These are phyloP conservation scores for Baorangia bicolor DNA, from an alignment of 768 basidiomycete genomes.

Conservation along the genomic window DNA sequence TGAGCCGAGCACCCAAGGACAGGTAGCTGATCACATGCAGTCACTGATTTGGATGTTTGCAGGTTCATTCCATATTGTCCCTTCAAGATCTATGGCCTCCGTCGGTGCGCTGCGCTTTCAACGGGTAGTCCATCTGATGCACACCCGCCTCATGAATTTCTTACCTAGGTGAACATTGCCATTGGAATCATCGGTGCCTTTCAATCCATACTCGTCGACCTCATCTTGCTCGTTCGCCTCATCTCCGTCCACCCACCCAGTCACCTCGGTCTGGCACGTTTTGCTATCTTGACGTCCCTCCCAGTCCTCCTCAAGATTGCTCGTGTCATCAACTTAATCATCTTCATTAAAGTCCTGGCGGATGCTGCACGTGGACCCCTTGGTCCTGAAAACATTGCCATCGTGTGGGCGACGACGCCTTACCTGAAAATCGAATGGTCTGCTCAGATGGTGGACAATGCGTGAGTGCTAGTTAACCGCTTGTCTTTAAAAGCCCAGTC, in stretches of 20 bases:
- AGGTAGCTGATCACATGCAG: background rate
- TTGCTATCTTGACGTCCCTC: conserved; percentile 19
- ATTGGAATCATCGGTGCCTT: conserved; percentile 32
- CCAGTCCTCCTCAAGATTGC: conserved; percentile 31
- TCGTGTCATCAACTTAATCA: conserved; percentile 26
- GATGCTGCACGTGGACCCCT: conserved; percentile 22
- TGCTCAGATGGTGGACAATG: conserved; percentile 31
- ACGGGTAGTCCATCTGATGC: background rate
- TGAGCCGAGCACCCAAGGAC: conserved; percentile 4
- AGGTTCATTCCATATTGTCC: conserved; percentile 32
- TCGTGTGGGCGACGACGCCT: conserved; percentile 24
- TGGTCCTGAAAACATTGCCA: conserved; percentile 8
- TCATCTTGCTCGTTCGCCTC: conserved; percentile 30
- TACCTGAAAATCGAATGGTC: conserved; percentile 36
- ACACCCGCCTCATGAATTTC: background rate
- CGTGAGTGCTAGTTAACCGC: conserved; percentile 12
- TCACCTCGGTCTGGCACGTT: conserved; percentile 14
- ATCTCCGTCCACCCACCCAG: conserved; percentile 25
- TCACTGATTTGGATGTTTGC: background rate
- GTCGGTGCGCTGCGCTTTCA: conserved; percentile 10
- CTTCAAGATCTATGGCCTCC: conserved; percentile 21
- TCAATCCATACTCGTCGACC: conserved; percentile 31
- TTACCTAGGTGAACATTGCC: conserved; percentile 22
- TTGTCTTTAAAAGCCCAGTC: no score
- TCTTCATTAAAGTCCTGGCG: conserved; percentile 27